Conservation (phyloP, 805 yeast genomes). For the Kockiozyma suomiensis region DNA sequence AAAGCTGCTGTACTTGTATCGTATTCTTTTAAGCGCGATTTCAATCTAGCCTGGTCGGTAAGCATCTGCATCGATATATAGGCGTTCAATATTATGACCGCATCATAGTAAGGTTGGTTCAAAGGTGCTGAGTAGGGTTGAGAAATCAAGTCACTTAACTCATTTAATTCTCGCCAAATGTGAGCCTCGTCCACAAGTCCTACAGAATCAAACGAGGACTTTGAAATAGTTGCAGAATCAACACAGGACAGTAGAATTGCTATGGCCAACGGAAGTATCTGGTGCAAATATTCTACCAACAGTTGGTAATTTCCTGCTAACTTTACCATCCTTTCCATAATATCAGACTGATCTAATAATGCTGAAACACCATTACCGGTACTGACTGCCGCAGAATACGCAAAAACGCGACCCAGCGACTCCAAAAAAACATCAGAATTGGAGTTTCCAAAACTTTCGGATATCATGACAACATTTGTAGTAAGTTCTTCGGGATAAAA, state of each 20-base stretch:
- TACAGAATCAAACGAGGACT: not conserved
- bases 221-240: not conserved
- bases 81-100: constrained; percentile 2
- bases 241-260: not conserved
- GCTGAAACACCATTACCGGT: no score
- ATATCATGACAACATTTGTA: not conserved
- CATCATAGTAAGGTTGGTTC: constrained; percentile 12
- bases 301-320: not conserved
- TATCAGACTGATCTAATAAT: no score
- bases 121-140: not conserved
- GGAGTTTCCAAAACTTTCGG: not conserved
- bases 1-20: not conserved
- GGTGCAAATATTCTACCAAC: not conserved
- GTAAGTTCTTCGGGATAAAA: not conserved
- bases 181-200: not conserved
- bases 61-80: not conserved
- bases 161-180: constrained; percentile 9
- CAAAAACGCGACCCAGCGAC: constrained; percentile 2
- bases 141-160: not conserved
- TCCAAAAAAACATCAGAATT: not conserved
- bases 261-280: not conserved
- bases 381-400: constrained; percentile 2
- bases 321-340: not conserved
- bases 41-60: not conserved
- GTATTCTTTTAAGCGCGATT: not conserved